Evolutionary conservation across 352 stramenopile species (phyloP), one percentile per base, ranked within the genome.

Genomic region (Pythium diclinum): DNA sequence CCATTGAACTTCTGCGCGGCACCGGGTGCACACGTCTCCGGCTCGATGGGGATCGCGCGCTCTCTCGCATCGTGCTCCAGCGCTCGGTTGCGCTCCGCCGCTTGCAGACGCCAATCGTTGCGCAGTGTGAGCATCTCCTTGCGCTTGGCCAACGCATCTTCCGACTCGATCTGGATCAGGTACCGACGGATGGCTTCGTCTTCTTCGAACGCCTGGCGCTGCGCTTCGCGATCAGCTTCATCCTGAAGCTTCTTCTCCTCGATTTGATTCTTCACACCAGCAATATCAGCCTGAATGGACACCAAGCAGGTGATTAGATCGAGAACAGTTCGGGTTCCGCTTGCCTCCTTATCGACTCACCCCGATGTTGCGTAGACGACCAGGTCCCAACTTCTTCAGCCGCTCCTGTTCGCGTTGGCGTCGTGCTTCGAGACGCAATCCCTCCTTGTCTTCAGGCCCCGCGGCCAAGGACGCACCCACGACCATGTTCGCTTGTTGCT

Each of bases 151-250:
- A 85, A 61, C 19, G 78, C 80, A 25, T 91, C 80, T 38, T 92
- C 78, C 0, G 81, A 87, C 64, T 92, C 84, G 48, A 93, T 72
- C 44, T 91, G 82, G n/a, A 90, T 66, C 74, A 93, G 56, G 65
- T 91, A 91, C 16, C 79, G 78, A 25, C 82, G 76, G 30, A 93
- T 91, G n/a, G 73, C 69, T 47, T 81, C 77, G 52, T 80, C 75
- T 61, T 91, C 82, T 5, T 90, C 78, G 51, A 84, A 68, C 14
- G 65, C 75, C 0, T 44, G 75, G 11, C 81, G 74, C 59, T 85
- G 77, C 1, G 61, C 60, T 23, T 88, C 77, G 11, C 58, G 66
- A 28, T 87, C 76, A 1, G 53, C 69, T 34, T 67, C 76, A 33
- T 86, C 67, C 48, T 88, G 77, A 3, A 51, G 74, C 63, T 88